Evolutionary conservation across 78 protist genomes (phyloP).

Genomic region (Diacronema lutheri): DNA sequence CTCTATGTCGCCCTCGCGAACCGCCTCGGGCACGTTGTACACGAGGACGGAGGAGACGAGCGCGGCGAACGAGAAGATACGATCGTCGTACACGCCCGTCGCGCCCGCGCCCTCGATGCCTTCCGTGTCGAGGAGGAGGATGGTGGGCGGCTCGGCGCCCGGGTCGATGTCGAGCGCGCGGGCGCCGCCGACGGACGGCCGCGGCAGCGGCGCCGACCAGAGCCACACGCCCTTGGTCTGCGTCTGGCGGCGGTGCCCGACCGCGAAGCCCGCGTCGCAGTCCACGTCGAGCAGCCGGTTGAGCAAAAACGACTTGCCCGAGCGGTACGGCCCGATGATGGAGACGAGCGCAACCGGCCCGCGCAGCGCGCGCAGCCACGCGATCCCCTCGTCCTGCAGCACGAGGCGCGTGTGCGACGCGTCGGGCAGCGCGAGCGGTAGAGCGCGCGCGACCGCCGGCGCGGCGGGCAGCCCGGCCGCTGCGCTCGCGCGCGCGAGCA

Average conservation of each 20-base stretch:
- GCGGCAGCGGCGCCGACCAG: too few species aligned
- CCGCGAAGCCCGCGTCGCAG: neutral
- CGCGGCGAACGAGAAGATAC: conserved; percentile 10
- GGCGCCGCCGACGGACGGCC: neutral
- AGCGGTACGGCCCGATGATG: neutral
- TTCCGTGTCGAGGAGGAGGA: conserved; percentile 13
- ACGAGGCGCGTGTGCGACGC: neutral
- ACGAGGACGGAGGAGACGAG: neutral
- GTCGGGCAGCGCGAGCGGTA: too few species aligned
- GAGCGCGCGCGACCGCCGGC: too few species aligned
- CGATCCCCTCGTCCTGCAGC: neutral
- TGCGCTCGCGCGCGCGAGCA: too few species aligned
- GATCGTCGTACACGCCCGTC: conserved; percentile 10
- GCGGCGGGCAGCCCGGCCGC: too few species aligned
- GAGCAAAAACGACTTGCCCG: conserved; percentile 10
- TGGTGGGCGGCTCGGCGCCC: neutral
- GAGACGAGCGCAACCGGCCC: neutral
- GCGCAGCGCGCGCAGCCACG: neutral
- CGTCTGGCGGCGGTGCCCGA: neutral
- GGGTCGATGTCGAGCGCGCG: neutral
- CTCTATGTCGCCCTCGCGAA: neutral
- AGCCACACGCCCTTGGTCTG: neutral
- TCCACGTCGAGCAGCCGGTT: neutral
- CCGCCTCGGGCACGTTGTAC: neutral
- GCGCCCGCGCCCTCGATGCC: conserved; percentile 1